phyloP scores from a whole-genome alignment of 768 basidiomycete species.

The Stropharia rugosoannulata region DNA sequence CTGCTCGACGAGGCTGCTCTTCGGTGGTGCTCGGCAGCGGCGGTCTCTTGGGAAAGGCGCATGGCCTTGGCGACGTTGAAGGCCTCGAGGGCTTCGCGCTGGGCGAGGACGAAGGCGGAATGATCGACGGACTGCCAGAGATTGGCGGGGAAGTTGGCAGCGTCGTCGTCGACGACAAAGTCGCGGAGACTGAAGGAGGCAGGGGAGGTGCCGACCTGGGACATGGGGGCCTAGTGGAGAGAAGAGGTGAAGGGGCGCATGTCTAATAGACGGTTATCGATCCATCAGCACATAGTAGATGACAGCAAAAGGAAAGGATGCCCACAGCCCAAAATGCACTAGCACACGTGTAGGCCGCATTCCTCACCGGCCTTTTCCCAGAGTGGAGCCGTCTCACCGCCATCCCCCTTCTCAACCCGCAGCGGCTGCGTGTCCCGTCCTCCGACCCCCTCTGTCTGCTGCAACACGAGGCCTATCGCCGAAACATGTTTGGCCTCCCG shows the following conservation, averaged over 20 bases:
- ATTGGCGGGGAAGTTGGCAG: constrained; percentile 10
- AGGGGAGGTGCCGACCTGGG: constrained; percentile 5
- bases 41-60: constrained; percentile 24
- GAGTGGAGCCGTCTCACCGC: neutral
- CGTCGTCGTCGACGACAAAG: constrained; percentile 21
- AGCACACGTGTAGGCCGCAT: constrained; percentile 6
- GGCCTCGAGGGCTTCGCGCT: constrained; percentile 27
- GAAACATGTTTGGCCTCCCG: no score
- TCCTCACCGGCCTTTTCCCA: constrained; percentile 2
- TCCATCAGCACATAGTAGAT: constrained; percentile 2
- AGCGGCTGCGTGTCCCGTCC: no score
- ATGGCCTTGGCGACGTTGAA: constrained; percentile 28
- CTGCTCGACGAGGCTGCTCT: constrained; percentile 3
- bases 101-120: constrained; percentile 26
- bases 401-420: neutral
- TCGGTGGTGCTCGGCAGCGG: constrained; percentile 18
- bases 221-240: constrained; percentile 4
- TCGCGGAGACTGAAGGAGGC: constrained; percentile 19
- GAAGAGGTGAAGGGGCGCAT: neutral
- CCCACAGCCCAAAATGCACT: constrained; percentile 1
- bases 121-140: constrained; percentile 21
- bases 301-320: constrained; percentile 1
- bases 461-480: no score
- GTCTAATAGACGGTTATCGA: constrained; percentile 1
- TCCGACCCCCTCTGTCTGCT: no score